phyloP scores from a whole-genome alignment of 495 filamentous ascomycete genomes.

The Penicillium verhagenii region DNA sequence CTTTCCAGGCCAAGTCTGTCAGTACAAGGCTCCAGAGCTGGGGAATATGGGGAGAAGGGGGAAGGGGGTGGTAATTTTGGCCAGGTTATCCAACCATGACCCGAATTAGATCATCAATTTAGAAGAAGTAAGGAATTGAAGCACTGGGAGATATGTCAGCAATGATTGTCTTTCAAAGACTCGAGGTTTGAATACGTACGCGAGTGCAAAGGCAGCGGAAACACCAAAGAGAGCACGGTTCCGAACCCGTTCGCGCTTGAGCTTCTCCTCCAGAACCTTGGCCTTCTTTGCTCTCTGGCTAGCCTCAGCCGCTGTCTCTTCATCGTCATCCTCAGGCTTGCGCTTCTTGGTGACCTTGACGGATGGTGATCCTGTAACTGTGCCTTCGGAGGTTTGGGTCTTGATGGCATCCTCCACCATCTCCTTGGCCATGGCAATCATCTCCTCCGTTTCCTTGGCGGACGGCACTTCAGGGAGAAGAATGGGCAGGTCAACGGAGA shows the following conservation, averaged over 20 bases:
- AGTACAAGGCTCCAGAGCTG: not conserved
- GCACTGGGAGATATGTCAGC: conserved; percentile 35
- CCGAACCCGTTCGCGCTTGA: conserved; percentile 79
- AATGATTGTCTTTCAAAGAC: not conserved
- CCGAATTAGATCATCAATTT: not conserved
- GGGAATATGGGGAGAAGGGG: not conserved
- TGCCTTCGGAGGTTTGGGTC: conserved; percentile 41
- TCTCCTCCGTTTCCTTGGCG: conserved; percentile 69
- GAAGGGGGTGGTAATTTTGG: no score
- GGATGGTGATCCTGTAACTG: conserved; percentile 33
- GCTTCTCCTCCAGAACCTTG: conserved; percentile 68
- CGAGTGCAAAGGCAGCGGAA: conserved; percentile 78
- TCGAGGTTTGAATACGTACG: conserved; percentile 67
- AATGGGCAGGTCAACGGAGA: conserved; percentile 75
- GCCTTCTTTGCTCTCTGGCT: conserved; percentile 66
- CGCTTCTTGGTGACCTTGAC: conserved; percentile 65
- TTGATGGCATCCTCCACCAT: conserved; percentile 84
- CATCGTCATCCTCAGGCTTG: conserved; percentile 72
- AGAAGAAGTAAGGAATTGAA: conserved; percentile 50
- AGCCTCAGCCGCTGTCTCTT: conserved; percentile 49
- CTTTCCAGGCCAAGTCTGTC: not conserved
- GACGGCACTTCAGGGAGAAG: conserved; percentile 65
- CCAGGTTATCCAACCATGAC: not conserved
- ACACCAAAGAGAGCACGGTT: conserved; percentile 82
- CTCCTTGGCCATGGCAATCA: conserved; percentile 81